Base-by-base conservation (phyloP, 2,329 filamentous ascomycete genomes). In the Ascochyta fabae region DNA sequence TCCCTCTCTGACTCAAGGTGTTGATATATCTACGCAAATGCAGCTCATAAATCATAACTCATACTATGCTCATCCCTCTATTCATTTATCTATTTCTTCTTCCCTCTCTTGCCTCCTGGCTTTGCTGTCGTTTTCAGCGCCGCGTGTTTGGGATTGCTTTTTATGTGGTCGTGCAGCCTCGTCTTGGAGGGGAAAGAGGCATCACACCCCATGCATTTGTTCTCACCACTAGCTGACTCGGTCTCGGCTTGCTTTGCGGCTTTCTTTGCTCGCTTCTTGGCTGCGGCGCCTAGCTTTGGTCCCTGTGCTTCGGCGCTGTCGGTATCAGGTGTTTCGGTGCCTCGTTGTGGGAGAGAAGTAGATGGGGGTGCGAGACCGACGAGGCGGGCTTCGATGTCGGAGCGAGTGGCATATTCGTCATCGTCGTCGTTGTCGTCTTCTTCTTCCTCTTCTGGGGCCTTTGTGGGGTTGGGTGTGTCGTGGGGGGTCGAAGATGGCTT, bases 191-290 rank as follows among this genome's bases (percentile, higher is more conserved):
- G 86, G 77, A 98, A 99, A 0, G 78, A 83, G 62, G 90, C 91
- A 62, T 86, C 84, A 75, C 95, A 98, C 4, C 87, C 84, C 3
- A 89, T 84, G 71, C 95, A 98, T 66, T 88, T 88, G 48, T 91
- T 84, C 27, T 86, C 78, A 61, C 61, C 22, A 2, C 71, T 72
- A 2, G 58, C 13, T 5, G 59, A 49, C 6, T 72, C 67, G 4
- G 61, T 61, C 2, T 68, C 69, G 4, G 74, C 70, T 34, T 75
- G 70, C 44, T 79, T 77, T 1, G 79, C 79, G 2, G 79, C 79
- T 35, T 72, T 72, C 61, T 80, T 81, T 3, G 76, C 75, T 9
- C 78, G 76, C 61, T 80, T 81, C 53, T 79, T 74, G 1, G 79
- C 79, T 9, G 80, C 80, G 64, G 80, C 80, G 57, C 80, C 80